phyloP scores from a whole-genome alignment of 2,329 filamentous ascomycete species.

The Chaetomiaceae sp. region DNA sequence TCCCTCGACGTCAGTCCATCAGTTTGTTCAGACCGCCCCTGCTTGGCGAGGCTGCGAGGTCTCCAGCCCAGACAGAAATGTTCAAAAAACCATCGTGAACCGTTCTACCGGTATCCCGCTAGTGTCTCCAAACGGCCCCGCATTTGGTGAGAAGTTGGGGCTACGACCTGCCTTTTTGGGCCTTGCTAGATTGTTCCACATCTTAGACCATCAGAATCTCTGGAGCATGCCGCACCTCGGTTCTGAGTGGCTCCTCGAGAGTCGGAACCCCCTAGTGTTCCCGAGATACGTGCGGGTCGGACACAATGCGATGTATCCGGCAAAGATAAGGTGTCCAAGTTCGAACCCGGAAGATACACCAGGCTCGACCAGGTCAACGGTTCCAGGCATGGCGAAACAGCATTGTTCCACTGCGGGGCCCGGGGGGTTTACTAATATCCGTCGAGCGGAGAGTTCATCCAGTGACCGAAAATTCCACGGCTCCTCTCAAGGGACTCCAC shows the following conservation, averaged over 20 bases:
- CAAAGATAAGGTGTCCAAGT: background rate
- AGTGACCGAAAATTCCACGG: background rate
- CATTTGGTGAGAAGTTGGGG: too few species aligned
- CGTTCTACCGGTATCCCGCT: too few species aligned
- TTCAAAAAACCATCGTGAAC: background rate
- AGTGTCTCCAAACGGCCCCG: background rate
- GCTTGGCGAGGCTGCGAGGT: constrained; percentile 7
- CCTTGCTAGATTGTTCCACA: background rate
- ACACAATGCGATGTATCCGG: background rate
- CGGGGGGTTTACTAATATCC: background rate
- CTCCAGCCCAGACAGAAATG: background rate
- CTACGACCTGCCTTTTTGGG: constrained; percentile 13
- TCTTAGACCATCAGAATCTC: too few species aligned
- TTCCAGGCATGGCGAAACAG: too few species aligned
- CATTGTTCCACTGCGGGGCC: background rate
- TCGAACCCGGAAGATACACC: too few species aligned
- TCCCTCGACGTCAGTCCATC: background rate
- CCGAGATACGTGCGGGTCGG: background rate
- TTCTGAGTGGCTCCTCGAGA: background rate
- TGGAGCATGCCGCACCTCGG: too few species aligned
- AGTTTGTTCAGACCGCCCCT: background rate
- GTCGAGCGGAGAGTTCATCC: background rate
- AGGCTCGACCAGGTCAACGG: too few species aligned
- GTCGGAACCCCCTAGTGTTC: too few species aligned
- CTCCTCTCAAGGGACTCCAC: too few species aligned